These are phyloP conservation scores for Eruca vesicaria DNA, from an alignment of 441 rosid species.

Conservation along the genomic window DNA sequence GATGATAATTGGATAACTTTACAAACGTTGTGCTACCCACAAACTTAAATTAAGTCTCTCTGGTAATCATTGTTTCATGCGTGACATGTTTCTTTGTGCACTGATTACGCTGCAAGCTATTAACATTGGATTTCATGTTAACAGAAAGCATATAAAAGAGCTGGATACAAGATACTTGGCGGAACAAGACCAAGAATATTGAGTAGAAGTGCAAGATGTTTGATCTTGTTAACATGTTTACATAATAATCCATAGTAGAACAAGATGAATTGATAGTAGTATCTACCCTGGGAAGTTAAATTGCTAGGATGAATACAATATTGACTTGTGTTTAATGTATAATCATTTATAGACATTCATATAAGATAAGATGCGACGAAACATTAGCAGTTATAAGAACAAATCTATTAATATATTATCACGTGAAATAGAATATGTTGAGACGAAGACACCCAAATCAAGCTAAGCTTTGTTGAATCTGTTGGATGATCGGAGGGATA, in stretches of 20 bases:
- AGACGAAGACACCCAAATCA: constrained; percentile 3
- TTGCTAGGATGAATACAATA: constrained; percentile 29
- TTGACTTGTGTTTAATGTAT: background rate
- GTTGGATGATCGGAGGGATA: constrained; percentile 27
- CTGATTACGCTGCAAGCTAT: background rate
- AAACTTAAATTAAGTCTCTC: too few relatives aligned
- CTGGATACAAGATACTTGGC: constrained; percentile 52
- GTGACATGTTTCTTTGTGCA: background rate
- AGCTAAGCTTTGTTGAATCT: constrained; percentile 30
- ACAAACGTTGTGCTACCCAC: background rate
- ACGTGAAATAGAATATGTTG: background rate
- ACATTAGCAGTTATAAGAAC: background rate
- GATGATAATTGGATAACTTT: background rate
- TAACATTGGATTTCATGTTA: constrained; percentile 41
- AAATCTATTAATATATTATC: background rate
- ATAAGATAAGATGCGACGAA: too few relatives aligned
- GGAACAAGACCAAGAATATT: constrained; percentile 58
- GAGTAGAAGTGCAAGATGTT: constrained; percentile 58
- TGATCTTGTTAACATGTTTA: background rate
- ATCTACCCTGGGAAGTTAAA: constrained; percentile 46
- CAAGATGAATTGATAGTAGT: background rate
- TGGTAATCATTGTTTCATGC: constrained; percentile 5
- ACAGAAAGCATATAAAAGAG: constrained; percentile 65
- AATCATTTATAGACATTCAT: too few relatives aligned
- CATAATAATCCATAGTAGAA: background rate